Percentiles rank a stretch among this genome's conserved stretches.
Evolutionary conservation across 495 filamentous ascomycete genomes (phyloP).

Genomic region (Corynascus novoguineensis): DNA sequence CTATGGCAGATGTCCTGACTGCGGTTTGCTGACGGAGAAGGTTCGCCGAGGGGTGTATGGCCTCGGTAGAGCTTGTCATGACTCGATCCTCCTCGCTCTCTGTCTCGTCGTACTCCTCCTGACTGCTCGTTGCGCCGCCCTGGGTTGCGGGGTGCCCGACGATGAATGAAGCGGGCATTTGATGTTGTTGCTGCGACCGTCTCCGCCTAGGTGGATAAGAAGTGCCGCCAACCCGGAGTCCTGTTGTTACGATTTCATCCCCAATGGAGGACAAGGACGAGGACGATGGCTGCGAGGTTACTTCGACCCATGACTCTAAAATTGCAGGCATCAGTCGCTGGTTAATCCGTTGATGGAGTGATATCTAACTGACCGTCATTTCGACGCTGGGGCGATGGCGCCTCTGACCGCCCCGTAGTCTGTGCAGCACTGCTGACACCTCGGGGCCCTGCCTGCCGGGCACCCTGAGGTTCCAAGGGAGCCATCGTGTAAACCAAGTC

Average conservation of each 20-base stretch:
- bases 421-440: constrained; percentile 6
- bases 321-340: constrained; percentile 32
- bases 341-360: background rate
- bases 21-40: constrained; percentile 20
- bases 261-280: constrained; percentile 85
- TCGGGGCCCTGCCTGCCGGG: constrained; percentile 10
- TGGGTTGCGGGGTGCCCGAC: constrained; percentile 39
- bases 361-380: constrained; percentile 34
- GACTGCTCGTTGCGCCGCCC: constrained; percentile 62
- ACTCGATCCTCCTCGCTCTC: constrained; percentile 61
- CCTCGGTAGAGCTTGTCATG: constrained; percentile 81
- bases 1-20: constrained; percentile 11
- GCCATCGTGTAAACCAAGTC: constrained; percentile 15
- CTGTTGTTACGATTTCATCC: constrained; percentile 84
- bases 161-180: constrained; percentile 31
- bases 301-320: constrained; percentile 94
- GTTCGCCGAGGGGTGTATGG: constrained; percentile 40
- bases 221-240: constrained; percentile 62
- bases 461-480: constrained; percentile 17
- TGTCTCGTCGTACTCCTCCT: constrained; percentile 71
- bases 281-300: constrained; percentile 82
- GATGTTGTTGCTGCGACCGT: constrained; percentile 46
- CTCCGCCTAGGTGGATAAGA: constrained; percentile 51
- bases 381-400: constrained; percentile 24
- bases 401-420: constrained; percentile 12